Conservation (phyloP, 768 basidiomycete species). For the Naganishia kalamii region DNA sequence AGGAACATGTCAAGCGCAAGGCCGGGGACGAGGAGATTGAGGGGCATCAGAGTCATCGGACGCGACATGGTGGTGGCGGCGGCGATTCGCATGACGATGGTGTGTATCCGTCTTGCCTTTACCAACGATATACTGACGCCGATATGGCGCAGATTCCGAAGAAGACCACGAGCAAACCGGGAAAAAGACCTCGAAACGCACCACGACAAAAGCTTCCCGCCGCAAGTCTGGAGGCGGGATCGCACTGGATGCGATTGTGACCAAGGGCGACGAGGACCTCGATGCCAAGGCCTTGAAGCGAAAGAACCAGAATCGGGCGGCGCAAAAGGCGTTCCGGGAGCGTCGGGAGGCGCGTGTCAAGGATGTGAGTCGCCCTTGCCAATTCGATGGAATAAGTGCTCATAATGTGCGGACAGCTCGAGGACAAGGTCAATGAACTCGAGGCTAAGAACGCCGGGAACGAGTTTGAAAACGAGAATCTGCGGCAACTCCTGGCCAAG, state of each 20-base stretch:
- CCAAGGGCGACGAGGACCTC: slow-evolving; percentile 10
- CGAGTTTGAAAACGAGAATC: slow-evolving; percentile 74
- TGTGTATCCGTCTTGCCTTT: neutral
- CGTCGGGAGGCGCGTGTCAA: slow-evolving; percentile 96
- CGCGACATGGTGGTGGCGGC: neutral
- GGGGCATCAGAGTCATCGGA: slow-evolving; percentile 16
- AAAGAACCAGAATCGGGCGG: slow-evolving; percentile 95
- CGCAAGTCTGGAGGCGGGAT: neutral
- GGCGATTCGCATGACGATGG: slow-evolving; percentile 16
- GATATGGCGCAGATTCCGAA: neutral
- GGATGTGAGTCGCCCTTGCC: slow-evolving; percentile 59
- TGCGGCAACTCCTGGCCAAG: slow-evolving; percentile 74
- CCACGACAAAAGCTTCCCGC: neutral
- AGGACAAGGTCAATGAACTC: slow-evolving; percentile 80
- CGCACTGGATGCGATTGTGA: neutral
- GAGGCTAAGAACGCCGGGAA: slow-evolving; percentile 73
- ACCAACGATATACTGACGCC: neutral
- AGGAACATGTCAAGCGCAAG: slow-evolving; percentile 7
- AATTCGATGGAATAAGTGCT: neutral
- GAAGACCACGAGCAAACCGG: slow-evolving; percentile 4
- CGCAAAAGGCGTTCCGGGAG: slow-evolving; percentile 94
- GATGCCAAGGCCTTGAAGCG: slow-evolving; percentile 54
- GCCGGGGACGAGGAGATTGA: slow-evolving; percentile 21
- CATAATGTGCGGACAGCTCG: slow-evolving; percentile 56
- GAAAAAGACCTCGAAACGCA: neutral